Conservation (phyloP, 1,139 yeast genomes). For the Debaryomyces psychrophilus region DNA sequence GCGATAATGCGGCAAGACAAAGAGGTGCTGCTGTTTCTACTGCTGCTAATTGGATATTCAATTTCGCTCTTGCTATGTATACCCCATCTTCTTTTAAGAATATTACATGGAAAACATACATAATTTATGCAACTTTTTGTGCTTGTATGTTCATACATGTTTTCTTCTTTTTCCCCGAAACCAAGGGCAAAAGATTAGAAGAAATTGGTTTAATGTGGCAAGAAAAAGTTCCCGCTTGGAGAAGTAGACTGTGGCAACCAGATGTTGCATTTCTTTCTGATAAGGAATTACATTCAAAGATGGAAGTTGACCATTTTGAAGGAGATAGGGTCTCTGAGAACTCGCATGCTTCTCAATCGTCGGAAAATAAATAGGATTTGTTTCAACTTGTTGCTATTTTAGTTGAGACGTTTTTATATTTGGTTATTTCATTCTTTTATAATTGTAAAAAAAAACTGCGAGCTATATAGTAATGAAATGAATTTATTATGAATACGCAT, state of each 20-base stretch:
- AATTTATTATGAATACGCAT: neutral
- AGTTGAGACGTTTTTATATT: neutral
- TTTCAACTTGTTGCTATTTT: neutral
- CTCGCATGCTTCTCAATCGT: neutral
- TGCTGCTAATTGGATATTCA: constrained; percentile 50
- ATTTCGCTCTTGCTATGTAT: constrained; percentile 49
- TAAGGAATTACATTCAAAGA: constrained; percentile 28
- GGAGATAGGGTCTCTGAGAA: neutral
- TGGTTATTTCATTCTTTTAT: neutral
- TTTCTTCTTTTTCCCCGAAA: constrained; percentile 67
- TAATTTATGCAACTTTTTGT: constrained; percentile 53
- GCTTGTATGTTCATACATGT: constrained; percentile 59
- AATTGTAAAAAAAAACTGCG: neutral
- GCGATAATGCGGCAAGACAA: constrained; percentile 50
- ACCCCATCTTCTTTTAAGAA: constrained; percentile 49
- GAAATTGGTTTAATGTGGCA: constrained; percentile 64
- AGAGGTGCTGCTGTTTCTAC: constrained; percentile 54
- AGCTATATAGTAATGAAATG: neutral
- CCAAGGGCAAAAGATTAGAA: constrained; percentile 65
- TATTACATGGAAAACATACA: constrained; percentile 52
- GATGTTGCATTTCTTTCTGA: constrained; percentile 46
- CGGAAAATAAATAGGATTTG: neutral
- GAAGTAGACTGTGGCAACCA: constrained; percentile 45
- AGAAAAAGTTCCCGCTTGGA: constrained; percentile 63
- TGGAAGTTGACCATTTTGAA: neutral